Conservation (phyloP, 1,284 basidiomycete genomes). For the Fomitopsis schrenkii region DNA sequence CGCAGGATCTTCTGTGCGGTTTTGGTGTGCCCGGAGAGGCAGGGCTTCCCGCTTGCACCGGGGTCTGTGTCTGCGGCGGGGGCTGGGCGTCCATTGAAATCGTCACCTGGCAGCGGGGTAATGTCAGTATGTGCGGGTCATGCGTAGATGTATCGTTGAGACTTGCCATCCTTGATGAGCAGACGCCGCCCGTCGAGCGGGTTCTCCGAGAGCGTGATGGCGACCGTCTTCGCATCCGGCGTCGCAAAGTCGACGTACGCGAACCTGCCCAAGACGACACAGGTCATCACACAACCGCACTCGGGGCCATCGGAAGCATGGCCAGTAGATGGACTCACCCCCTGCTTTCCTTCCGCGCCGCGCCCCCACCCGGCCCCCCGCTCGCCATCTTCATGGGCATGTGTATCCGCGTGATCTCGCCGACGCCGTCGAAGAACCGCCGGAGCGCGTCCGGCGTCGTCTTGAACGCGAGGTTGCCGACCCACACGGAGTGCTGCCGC, state of each 20-base stretch:
- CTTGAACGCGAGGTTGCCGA: constrained; percentile 93
- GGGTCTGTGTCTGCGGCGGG: constrained; percentile 26
- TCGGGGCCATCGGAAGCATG: not conserved
- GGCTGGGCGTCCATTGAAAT: constrained; percentile 66
- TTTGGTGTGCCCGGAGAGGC: constrained; percentile 53
- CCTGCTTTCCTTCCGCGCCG: constrained; percentile 56
- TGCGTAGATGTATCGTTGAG: not conserved
- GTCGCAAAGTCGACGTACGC: constrained; percentile 94
- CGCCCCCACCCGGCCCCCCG: constrained; percentile 24
- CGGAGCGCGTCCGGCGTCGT: constrained; percentile 74
- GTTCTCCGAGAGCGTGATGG: constrained; percentile 79
- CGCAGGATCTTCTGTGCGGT: constrained; percentile 79
- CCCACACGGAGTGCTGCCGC: constrained; percentile 87
- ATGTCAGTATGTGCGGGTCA: not conserved
- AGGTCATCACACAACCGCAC: not conserved
- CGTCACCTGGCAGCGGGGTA: constrained; percentile 47
- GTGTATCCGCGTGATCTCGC: constrained; percentile 70
- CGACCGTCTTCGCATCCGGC: constrained; percentile 67
- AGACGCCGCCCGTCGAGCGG: constrained; percentile 83
- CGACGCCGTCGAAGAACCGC: constrained; percentile 68
- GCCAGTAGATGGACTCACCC: constrained; percentile 43
- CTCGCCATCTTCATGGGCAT: constrained; percentile 60
- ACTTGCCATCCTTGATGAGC: constrained; percentile 88
- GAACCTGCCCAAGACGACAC: constrained; percentile 52
- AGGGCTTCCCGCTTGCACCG: constrained; percentile 27